These are phyloP conservation scores for Cytospora chrysosperma DNA, from an alignment of 2,329 filamentous ascomycete genomes.

Conservation along the genomic window DNA sequence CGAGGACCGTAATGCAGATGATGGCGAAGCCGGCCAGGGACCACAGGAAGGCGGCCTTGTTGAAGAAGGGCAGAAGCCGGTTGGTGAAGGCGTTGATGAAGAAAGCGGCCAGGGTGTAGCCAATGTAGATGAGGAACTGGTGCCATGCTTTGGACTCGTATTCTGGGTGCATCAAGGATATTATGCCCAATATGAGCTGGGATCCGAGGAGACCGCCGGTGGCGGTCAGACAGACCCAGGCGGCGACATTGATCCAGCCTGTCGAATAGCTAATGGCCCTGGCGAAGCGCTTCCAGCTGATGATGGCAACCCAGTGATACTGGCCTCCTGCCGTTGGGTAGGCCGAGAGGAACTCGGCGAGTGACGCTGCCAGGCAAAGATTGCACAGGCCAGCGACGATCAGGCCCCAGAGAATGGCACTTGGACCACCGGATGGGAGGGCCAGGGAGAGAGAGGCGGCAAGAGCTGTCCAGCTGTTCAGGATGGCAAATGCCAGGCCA, in stretches of 20 bases:
- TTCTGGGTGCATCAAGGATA: conserved; percentile 57
- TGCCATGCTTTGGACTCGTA: conserved; percentile 65
- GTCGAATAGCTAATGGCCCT: conserved; percentile 67
- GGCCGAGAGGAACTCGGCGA: conserved; percentile 70
- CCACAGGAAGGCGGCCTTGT: conserved; percentile 70
- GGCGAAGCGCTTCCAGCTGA: conserved; percentile 60
- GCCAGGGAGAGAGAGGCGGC: conserved; percentile 47
- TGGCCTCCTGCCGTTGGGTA: conserved; percentile 61
- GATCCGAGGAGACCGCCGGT: conserved; percentile 67
- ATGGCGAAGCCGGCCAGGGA: conserved; percentile 66
- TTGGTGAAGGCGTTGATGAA: conserved; percentile 66
- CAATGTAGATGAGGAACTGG: conserved; percentile 71
- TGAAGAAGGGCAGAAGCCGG: conserved; percentile 61
- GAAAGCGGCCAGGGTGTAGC: conserved; percentile 60
- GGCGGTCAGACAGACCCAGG: conserved; percentile 68
- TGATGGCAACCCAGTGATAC: conserved; percentile 70
- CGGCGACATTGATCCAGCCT: conserved; percentile 72
- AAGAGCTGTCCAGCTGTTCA: conserved; percentile 51
- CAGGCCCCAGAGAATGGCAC: conserved; percentile 71
- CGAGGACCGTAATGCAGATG: conserved; percentile 67
- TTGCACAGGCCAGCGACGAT: conserved; percentile 66
- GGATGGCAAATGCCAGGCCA: conserved; percentile 48
- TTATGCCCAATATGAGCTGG: conserved; percentile 64
- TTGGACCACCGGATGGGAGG: conserved; percentile 67
- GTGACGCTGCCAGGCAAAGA: conserved; percentile 64